Conservation (phyloP, 1,139 yeast species). For the Nematodospora anomalae region DNA sequence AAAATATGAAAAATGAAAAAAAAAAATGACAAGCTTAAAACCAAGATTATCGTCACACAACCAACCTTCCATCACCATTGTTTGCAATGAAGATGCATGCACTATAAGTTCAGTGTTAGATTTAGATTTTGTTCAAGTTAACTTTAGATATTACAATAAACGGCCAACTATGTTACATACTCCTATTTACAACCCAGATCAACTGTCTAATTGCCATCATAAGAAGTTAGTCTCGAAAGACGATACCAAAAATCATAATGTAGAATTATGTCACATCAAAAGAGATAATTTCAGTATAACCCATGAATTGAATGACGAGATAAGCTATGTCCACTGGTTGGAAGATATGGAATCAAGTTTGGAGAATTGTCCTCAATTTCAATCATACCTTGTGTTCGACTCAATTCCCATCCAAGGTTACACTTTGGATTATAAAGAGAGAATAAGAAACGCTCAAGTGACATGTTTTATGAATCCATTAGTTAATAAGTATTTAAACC, state of each 20-base stretch:
- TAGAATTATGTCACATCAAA: conserved; percentile 6
- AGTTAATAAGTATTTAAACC: conserved; percentile 8
- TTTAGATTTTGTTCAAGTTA: no score
- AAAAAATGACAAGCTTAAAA: no score
- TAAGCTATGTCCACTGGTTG: conserved; percentile 10
- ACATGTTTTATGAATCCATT: conserved; percentile 6
- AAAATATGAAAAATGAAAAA: no score
- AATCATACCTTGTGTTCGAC: conserved; percentile 6
- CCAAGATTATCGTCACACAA: no score
- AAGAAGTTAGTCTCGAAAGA: conserved; percentile 1
- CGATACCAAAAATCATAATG: neutral
- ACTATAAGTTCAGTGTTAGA: no score
- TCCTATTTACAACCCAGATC: neutral
- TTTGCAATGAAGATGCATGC: no score
- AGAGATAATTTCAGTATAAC: conserved; percentile 4
- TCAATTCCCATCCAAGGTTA: conserved; percentile 7
- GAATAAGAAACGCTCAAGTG: neutral
- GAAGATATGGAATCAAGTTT: conserved; percentile 5
- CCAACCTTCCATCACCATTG: no score
- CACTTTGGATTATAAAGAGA: conserved; percentile 5
- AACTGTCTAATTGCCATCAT: conserved; percentile 1
- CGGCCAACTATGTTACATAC: conserved; percentile 5
- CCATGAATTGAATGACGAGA: conserved; percentile 5
- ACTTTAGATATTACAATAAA: no score
- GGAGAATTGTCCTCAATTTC: conserved; percentile 8